phyloP scores from a whole-genome alignment of 2,329 filamentous ascomycete species.

The Ophiocordyceps camponoti-leonardi region DNA sequence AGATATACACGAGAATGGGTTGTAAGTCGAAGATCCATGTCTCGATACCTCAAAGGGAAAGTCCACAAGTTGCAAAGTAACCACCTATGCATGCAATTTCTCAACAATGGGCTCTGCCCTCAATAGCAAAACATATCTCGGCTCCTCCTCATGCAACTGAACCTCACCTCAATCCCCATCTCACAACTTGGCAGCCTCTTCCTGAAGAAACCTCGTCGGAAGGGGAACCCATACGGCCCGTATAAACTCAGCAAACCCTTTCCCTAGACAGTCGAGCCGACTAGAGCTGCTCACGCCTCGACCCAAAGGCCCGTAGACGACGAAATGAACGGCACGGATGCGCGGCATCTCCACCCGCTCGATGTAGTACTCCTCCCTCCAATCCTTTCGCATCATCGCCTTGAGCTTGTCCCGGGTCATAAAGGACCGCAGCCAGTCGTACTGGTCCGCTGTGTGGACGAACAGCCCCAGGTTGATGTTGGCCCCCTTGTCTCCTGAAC shows the following conservation, averaged over 20 bases:
- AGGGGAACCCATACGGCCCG: conserved; percentile 11
- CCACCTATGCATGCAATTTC: no score
- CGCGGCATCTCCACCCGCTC: conserved; percentile 29
- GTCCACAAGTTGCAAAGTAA: no score
- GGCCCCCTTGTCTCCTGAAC: conserved; percentile 23
- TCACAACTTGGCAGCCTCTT: conserved; percentile 1
- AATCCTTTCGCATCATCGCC: conserved; percentile 17
- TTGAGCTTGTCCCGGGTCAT: conserved; percentile 21
- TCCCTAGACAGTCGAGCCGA: conserved; percentile 29
- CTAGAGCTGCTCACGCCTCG: conserved; percentile 28
- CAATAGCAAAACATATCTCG: no score
- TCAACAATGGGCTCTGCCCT: no score
- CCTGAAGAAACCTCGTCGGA: conserved; percentile 5
- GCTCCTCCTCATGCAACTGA: neutral
- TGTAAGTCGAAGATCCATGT: no score
- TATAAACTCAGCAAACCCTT: conserved; percentile 33
- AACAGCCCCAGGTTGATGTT: conserved; percentile 28
- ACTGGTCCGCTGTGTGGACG: conserved; percentile 23
- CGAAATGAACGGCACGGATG: conserved; percentile 30
- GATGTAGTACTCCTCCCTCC: conserved; percentile 13
- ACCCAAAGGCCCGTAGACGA: conserved; percentile 27
- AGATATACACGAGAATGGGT: no score
- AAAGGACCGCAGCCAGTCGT: conserved; percentile 24
- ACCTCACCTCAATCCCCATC: no score
- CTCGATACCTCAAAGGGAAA: no score